Evolutionary conservation across 805 yeast species (phyloP).

Genomic region (Teunomyces funiuensis): DNA sequence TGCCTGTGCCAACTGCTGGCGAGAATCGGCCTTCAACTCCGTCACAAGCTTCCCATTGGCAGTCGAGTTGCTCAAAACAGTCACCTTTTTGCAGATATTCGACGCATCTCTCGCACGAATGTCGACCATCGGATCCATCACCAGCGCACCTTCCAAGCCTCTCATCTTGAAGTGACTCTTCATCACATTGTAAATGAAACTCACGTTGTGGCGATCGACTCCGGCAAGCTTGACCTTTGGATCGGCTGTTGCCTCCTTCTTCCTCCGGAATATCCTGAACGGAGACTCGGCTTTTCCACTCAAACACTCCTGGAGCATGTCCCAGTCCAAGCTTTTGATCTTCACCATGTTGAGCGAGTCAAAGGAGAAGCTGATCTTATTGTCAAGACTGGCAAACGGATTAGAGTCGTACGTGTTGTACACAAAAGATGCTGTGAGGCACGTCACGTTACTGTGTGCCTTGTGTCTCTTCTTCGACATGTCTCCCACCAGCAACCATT

Average conservation of each 20-base stretch:
- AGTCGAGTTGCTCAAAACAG: constrained; percentile 5
- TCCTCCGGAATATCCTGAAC: constrained; percentile 19
- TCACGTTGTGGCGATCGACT: constrained; percentile 30
- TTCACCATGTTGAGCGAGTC: constrained; percentile 24
- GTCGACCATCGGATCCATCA: constrained; percentile 10
- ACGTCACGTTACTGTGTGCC: constrained; percentile 15
- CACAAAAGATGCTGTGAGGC: constrained; percentile 37
- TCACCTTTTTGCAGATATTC: constrained; percentile 15
- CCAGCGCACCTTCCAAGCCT: constrained; percentile 30
- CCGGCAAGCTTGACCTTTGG: constrained; percentile 3
- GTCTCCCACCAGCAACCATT: constrained; percentile 16
- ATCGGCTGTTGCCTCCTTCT: not conserved
- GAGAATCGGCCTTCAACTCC: constrained; percentile 2
- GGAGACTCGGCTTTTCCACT: constrained; percentile 25
- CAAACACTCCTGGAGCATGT: constrained; percentile 28
- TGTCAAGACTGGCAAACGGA: constrained; percentile 26
- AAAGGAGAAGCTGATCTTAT: constrained; percentile 26
- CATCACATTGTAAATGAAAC: constrained; percentile 31
- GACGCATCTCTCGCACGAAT: constrained; percentile 14
- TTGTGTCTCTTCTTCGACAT: constrained; percentile 1
- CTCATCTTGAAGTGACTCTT: constrained; percentile 32
- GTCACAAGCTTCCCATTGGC: constrained; percentile 9
- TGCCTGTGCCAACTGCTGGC: constrained; percentile 11
- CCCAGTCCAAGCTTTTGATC: constrained; percentile 21
- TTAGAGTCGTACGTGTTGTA: constrained; percentile 34